Evolutionary conservation across 805 yeast genomes (phyloP).

Genomic region (Starmerella sp.): DNA sequence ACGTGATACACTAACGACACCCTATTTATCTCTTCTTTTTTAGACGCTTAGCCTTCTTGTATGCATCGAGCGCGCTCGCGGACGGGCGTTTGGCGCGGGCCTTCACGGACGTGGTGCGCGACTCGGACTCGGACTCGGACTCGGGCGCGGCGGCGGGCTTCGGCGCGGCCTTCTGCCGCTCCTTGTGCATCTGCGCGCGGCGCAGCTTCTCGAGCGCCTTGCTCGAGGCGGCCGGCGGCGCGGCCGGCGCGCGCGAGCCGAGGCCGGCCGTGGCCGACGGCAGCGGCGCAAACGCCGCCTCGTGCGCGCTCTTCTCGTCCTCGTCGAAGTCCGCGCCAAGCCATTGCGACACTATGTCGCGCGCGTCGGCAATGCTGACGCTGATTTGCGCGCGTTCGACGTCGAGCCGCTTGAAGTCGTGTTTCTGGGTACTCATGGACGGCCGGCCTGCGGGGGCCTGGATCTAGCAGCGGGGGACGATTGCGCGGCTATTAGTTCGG

Average conservation of each 20-base stretch:
- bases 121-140: slow-evolving; percentile 13
- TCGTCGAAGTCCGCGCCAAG: slow-evolving; percentile 14
- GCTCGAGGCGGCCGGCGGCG: neutral
- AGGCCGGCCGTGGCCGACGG: slow-evolving; percentile 14
- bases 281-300: neutral
- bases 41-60: slow-evolving; percentile 10
- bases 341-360: slow-evolving; percentile 18
- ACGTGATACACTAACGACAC: neutral
- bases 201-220: slow-evolving; percentile 8
- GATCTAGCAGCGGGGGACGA: neutral
- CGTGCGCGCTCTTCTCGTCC: slow-evolving; percentile 7
- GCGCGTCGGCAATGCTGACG: slow-evolving; percentile 18
- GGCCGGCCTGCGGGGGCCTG: neutral
- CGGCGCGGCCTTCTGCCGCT: neutral
- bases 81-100: neutral
- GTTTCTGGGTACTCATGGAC: neutral
- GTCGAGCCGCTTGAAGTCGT: slow-evolving; percentile 18
- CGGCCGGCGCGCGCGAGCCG: slow-evolving; percentile 6
- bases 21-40: slow-evolving; percentile 1
- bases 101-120: slow-evolving; percentile 7
- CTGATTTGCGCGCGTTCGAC: slow-evolving; percentile 19
- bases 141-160: neutral
- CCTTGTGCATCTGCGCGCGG: neutral
- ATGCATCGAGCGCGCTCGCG: slow-evolving; percentile 14
- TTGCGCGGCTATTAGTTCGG: too few species aligned